Base-by-base conservation (phyloP, 2,329 filamentous ascomycete genomes). In the Pseudopithomyces maydicus region DNA sequence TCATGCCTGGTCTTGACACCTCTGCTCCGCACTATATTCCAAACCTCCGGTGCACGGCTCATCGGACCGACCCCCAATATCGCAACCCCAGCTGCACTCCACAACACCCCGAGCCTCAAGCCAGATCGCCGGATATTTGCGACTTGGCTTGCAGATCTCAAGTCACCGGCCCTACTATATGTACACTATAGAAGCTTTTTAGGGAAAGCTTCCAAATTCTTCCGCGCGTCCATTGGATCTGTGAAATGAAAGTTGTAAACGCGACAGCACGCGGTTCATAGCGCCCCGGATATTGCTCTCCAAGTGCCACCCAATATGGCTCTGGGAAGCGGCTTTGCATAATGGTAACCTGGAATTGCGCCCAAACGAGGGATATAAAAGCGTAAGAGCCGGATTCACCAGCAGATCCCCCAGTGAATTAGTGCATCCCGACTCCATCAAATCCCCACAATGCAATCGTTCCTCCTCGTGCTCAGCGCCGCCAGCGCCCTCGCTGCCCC, bases 401-500 rank as follows among this genome's bases (percentile, higher is more conserved):
- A 5, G 26, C 8, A 29, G 26, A 29, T 29, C 26, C 4, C n/a
- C 26, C 26, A 29, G 4, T 29, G 26, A 29, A 29, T 5, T 8
- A 29, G 26, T 29, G 26, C 22, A 47, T n/a, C 29, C n/a, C 33
- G 29, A 33, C 43, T 48, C 29, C 15, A 12, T 38, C 19, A 10
- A 8, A 15, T 32, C 39, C 20, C 42, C 46, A 65, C 20, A 19
- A 75, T 75, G 72, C 56, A 71, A 52, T 57, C 62, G 32, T 61
- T 61, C 22, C 55, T 68, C 49, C 46, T 68, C 52, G 64, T 61
- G 8, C 61, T 67, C 22, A 55, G 57, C 39, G 68, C 71, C 23
- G 60, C 67, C 23, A 54, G 58, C n/a, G 64, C 57, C 38, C 56
- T 74, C 46, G 73, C 72, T 10, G 62, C 63, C 29, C 71, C 70